Evolutionary conservation across 495 filamentous ascomycete species (phyloP).

Genomic region (Trypethelium eluteriae): DNA sequence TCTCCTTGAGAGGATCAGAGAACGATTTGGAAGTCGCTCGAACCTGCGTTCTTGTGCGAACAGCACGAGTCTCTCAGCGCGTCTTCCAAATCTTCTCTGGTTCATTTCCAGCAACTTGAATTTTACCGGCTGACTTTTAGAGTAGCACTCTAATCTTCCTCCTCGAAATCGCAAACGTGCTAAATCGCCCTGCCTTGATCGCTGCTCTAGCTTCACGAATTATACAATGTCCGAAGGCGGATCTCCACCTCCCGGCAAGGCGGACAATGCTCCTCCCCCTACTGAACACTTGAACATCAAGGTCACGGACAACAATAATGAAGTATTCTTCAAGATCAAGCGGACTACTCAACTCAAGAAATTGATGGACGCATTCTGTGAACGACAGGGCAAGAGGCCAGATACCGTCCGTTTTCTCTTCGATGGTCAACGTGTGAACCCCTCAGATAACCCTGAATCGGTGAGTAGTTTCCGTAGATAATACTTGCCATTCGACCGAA

Average conservation of each 20-base stretch:
- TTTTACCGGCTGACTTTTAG: background rate
- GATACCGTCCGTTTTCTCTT: slow-evolving; percentile 91
- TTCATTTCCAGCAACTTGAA: background rate
- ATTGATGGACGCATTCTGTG: slow-evolving; percentile 98
- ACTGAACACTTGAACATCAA: slow-evolving; percentile 97
- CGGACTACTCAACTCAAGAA: slow-evolving; percentile 92
- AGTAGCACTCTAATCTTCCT: background rate
- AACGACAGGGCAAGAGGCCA: slow-evolving; percentile 81
- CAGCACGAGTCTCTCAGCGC: background rate
- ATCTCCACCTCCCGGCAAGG: slow-evolving; percentile 46
- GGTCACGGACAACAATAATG: slow-evolving; percentile 99
- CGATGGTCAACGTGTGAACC: slow-evolving; percentile 83
- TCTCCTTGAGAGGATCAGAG: background rate
- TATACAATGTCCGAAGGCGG: slow-evolving; percentile 44
- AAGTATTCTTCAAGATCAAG: slow-evolving; percentile 99
- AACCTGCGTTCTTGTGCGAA: background rate
- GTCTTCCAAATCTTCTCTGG: background rate
- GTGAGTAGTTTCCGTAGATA: slow-evolving; percentile 48
- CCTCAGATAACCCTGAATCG: slow-evolving; percentile 81
- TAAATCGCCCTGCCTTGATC: background rate
- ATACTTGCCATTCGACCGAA: background rate
- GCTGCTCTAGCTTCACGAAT: background rate
- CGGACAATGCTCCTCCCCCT: slow-evolving; percentile 48
- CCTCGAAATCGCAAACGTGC: background rate
- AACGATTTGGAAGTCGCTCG: background rate